Evolutionary conservation across 805 yeast species (phyloP).

Genomic region (Nakazawaea wickerhamii): DNA sequence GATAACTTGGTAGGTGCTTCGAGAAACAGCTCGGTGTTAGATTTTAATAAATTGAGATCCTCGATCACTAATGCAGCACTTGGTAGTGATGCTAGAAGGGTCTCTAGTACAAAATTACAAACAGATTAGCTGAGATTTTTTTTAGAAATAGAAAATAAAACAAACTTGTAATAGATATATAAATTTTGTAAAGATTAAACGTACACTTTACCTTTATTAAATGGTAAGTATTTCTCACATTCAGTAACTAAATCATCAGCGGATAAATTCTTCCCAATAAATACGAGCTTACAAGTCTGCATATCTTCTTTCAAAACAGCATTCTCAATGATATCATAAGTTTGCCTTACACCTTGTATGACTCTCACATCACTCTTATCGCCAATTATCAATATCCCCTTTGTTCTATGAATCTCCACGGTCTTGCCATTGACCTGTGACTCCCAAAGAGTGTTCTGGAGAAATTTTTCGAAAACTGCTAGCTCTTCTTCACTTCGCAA

Average conservation of each 20-base stretch:
- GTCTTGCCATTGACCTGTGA: constrained; percentile 34
- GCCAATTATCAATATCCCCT: constrained; percentile 60
- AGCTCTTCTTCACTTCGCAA: constrained; percentile 33
- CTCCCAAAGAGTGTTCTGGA: constrained; percentile 79
- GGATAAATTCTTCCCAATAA: constrained; percentile 65
- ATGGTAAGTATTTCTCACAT: constrained; percentile 17
- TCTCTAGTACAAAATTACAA: constrained; percentile 5
- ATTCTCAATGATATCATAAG: constrained; percentile 69
- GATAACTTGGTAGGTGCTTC: neutral
- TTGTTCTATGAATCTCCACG: constrained; percentile 74
- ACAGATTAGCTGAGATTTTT: neutral
- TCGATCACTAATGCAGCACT: constrained; percentile 7
- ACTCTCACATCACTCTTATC: constrained; percentile 41
- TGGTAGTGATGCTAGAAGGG: constrained; percentile 1
- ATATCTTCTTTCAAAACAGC: constrained; percentile 29
- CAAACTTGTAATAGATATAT: constrained; percentile 13
- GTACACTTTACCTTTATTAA: constrained; percentile 1
- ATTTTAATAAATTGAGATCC: constrained; percentile 11
- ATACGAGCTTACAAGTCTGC: constrained; percentile 52
- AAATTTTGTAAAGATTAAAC: constrained; percentile 13
- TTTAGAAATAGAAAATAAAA: neutral
- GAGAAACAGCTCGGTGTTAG: constrained; percentile 2
- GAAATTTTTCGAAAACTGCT: constrained; percentile 47
- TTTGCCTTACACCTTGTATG: constrained; percentile 89
- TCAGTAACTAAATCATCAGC: constrained; percentile 30